These are phyloP conservation scores for Senna siamea DNA, from an alignment of 306 rosid genomes.

Conservation along the genomic window DNA sequence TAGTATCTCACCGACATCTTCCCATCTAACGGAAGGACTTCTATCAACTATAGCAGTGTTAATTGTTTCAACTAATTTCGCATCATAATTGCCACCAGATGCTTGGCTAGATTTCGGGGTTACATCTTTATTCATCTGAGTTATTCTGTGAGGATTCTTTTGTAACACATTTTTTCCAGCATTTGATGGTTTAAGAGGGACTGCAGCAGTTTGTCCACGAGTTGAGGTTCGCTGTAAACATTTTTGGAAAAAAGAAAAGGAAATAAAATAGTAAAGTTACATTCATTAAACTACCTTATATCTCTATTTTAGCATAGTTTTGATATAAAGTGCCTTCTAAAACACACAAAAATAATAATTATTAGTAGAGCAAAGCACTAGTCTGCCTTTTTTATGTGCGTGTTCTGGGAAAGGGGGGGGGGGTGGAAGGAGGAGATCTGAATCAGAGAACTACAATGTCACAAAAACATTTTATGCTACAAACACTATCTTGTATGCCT, in stretches of 20 bases:
- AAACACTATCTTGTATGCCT: background rate
- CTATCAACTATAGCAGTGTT: slow-evolving; percentile 88
- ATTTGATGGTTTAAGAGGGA: slow-evolving; percentile 45
- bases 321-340: slow-evolving; percentile 2
- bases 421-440: no score
- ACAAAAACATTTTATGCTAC: background rate
- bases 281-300: slow-evolving; percentile 27
- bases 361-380: background rate
- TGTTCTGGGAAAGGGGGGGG: background rate
- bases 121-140: slow-evolving; percentile 55
- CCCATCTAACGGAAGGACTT: slow-evolving; percentile 97
- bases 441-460: background rate
- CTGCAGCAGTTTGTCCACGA: slow-evolving; percentile 53
- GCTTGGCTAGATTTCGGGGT: slow-evolving; percentile 61
- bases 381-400: background rate
- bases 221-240: slow-evolving; percentile 59
- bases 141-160: slow-evolving; percentile 48
- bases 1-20: slow-evolving; percentile 78
- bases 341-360: background rate
- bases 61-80: slow-evolving; percentile 87
- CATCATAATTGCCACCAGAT: slow-evolving; percentile 60
- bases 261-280: slow-evolving; percentile 18
- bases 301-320: slow-evolving; percentile 2
- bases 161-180: slow-evolving; percentile 53
- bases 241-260: slow-evolving; percentile 28